A percentile compares a stretch with the other conserved stretches of the same genome.
Conservation (phyloP, 73 alveolate genomes). For the Paramecium primaurelia region DNA sequence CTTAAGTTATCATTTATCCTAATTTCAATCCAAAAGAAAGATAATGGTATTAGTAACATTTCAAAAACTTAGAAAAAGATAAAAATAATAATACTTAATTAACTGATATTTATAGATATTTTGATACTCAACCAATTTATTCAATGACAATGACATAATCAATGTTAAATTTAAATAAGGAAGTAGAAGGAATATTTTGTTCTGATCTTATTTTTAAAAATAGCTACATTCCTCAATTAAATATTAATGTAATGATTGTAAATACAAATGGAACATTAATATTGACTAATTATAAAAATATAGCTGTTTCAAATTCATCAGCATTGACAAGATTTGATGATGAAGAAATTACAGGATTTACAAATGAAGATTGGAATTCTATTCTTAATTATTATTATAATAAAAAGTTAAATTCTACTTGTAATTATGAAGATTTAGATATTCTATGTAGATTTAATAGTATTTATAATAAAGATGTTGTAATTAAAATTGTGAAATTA, state of each 20-base stretch:
- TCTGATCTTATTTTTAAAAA: neutral
- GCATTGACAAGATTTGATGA: neutral
- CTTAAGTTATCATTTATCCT: neutral
- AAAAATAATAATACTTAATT: neutral
- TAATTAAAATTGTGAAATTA: neutral
- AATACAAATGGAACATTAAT: neutral
- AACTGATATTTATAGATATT: neutral
- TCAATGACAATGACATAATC: neutral
- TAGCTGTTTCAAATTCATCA: neutral
- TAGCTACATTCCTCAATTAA: neutral
- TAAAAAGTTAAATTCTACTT: neutral
- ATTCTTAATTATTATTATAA: neutral
- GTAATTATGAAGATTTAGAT: neutral
- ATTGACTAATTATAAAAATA: constrained; percentile 16
- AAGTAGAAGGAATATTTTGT: neutral
- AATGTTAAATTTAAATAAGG: neutral
- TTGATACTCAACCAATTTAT: neutral
- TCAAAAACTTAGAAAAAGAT: neutral
- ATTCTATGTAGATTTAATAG: neutral
- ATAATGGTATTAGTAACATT: neutral
- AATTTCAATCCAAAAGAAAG: neutral
- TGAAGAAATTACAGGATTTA: neutral
- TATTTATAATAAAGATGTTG: neutral
- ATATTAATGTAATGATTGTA: neutral
- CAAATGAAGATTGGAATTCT: neutral